These are phyloP conservation scores for Salix caprea DNA, from an alignment of 345 rosid genomes.

Conservation along the genomic window DNA sequence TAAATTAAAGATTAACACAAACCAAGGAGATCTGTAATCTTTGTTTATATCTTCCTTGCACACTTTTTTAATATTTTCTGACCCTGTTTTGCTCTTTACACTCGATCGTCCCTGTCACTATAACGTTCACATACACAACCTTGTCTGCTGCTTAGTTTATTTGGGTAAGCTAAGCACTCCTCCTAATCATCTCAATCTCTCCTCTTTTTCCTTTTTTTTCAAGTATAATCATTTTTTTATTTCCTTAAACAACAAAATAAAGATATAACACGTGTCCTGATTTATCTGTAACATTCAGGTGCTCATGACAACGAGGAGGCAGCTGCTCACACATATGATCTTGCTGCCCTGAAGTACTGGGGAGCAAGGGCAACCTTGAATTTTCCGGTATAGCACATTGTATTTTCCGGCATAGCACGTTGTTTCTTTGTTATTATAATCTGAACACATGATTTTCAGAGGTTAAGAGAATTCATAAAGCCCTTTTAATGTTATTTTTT, in stretches of 20 bases:
- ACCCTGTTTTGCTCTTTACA: slow-evolving; percentile 39
- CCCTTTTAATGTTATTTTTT: no score
- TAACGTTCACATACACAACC: slow-evolving; percentile 37
- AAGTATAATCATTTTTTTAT: fast-evolving
- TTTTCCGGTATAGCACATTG: slow-evolving; percentile 46
- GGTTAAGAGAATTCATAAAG: no score
- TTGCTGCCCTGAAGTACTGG: slow-evolving; percentile 99
- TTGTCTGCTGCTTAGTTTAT: slow-evolving; percentile 59
- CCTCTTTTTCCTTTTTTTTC: neutral
- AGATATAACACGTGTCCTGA: neutral
- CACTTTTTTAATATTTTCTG: slow-evolving; percentile 14
- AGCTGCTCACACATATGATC: slow-evolving; percentile 89
- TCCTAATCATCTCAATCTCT: slow-evolving; percentile 1
- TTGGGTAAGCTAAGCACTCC: slow-evolving; percentile 78
- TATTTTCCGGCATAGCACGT: no score
- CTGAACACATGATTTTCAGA: no score
- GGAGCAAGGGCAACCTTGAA: slow-evolving; percentile 74
- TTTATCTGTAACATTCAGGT: slow-evolving; percentile 33
- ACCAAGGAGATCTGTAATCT: slow-evolving; percentile 35
- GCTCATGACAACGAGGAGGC: slow-evolving; percentile 92
- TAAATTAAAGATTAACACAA: slow-evolving; percentile 3
- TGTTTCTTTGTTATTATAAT: no score
- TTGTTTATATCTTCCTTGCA: neutral
- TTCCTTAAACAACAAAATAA: neutral
- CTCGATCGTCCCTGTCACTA: slow-evolving; percentile 29